Percentiles rank a stretch among this genome's conserved stretches.
Evolutionary conservation across 2,329 filamentous ascomycete species (phyloP).

Genomic region (Fusarium beomiforme): DNA sequence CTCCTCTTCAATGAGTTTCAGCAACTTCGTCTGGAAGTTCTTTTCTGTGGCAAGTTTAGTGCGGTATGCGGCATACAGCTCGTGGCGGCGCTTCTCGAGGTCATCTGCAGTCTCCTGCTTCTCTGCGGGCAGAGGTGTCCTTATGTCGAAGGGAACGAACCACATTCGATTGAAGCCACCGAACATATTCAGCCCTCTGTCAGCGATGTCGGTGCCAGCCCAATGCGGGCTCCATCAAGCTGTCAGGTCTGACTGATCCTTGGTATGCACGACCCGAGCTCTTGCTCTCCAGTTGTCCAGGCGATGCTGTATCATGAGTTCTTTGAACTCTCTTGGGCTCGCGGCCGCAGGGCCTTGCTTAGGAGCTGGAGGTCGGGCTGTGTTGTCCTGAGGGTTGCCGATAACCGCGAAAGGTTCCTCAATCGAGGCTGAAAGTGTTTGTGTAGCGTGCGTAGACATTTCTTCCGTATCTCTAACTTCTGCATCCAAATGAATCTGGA

Average conservation of each 20-base stretch:
- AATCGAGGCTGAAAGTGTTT: neutral
- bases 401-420: neutral
- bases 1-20: slow-evolving; percentile 24
- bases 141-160: slow-evolving; percentile 34
- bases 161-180: slow-evolving; percentile 40
- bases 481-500: neutral
- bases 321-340: slow-evolving; percentile 22
- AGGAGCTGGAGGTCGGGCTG: neutral
- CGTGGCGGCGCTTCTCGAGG: slow-evolving; percentile 7
- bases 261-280: slow-evolving; percentile 29
- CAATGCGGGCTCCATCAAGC: slow-evolving; percentile 34
- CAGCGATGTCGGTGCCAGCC: neutral
- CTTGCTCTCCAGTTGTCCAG: slow-evolving; percentile 35
- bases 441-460: neutral
- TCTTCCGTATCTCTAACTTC: neutral
- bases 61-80: slow-evolving; percentile 2
- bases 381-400: neutral
- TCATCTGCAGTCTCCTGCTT: slow-evolving; percentile 13
- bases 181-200: slow-evolving; percentile 27
- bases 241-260: slow-evolving; percentile 30
- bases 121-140: slow-evolving; percentile 15
- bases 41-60: neutral
- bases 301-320: slow-evolving; percentile 28
- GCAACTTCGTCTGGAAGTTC: neutral
- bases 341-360: neutral